Evolutionary conservation across 495 filamentous ascomycete genomes (phyloP).

Genomic region (Aeminium ludgeri): DNA sequence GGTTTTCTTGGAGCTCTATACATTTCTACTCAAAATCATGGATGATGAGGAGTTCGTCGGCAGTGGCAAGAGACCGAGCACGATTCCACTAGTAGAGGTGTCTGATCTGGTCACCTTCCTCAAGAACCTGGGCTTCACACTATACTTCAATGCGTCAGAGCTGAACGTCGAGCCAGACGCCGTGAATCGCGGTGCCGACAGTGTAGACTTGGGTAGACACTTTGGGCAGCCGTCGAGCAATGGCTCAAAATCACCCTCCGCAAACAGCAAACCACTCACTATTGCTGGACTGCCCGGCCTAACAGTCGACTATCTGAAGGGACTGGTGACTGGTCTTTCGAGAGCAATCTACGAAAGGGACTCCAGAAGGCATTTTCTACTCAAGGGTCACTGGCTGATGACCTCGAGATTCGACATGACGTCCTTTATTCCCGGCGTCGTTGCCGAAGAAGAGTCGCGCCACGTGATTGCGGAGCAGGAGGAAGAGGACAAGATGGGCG

Average conservation of each 20-base stretch:
- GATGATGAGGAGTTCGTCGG: constrained; percentile 70
- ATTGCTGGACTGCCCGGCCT: constrained; percentile 50
- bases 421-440: constrained; percentile 70
- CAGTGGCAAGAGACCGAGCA: constrained; percentile 42
- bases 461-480: constrained; percentile 42
- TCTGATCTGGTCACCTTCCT: constrained; percentile 65
- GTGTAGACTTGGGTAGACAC: constrained; percentile 38
- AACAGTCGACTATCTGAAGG: constrained; percentile 60
- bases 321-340: constrained; percentile 65
- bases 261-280: constrained; percentile 8
- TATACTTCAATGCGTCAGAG: constrained; percentile 69
- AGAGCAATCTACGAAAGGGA: constrained; percentile 88
- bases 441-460: constrained; percentile 71
- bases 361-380: constrained; percentile 71
- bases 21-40: constrained; percentile 75
- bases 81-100: constrained; percentile 52
- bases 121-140: constrained; percentile 78
- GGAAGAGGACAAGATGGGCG: constrained; percentile 29
- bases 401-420: constrained; percentile 81
- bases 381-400: constrained; percentile 84
- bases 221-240: constrained; percentile 26
- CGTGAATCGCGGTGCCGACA: constrained; percentile 25
- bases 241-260: constrained; percentile 10
- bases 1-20: constrained; percentile 86
- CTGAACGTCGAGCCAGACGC: constrained; percentile 25